A percentile compares a stretch with the other conserved stretches of the same genome.
Conservation (phyloP, 1,284 basidiomycete species). For the Marasmius oreades region DNA sequence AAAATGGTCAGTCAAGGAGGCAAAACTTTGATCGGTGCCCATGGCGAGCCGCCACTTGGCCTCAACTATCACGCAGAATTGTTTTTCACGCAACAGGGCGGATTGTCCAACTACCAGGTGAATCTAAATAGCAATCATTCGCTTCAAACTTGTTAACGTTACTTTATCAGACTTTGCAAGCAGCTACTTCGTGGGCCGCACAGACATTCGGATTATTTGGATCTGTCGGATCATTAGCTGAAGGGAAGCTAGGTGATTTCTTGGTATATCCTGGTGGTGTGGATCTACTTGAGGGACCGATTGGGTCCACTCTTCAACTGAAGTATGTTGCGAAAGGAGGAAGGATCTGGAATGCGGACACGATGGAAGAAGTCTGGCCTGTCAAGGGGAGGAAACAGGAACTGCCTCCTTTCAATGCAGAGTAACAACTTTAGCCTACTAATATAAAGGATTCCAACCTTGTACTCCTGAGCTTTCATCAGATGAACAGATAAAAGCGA, state of each 20-base stretch:
- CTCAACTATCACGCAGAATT: constrained; percentile 75
- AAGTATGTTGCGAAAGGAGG: constrained; percentile 59
- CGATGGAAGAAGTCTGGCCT: constrained; percentile 70
- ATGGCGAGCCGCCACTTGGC: constrained; percentile 71
- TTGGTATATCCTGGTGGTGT: constrained; percentile 58
- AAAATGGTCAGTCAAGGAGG: constrained; percentile 64
- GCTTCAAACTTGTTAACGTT: background rate
- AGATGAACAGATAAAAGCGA: too few relatives aligned
- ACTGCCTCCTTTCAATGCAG: constrained; percentile 58
- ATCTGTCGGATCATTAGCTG: constrained; percentile 58
- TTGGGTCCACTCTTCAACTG: constrained; percentile 46
- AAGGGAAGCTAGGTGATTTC: constrained; percentile 68
- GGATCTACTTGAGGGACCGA: constrained; percentile 53
- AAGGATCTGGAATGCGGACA: constrained; percentile 61
- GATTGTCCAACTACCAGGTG: constrained; percentile 50
- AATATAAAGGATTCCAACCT: too few relatives aligned
- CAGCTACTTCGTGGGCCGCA: constrained; percentile 65
- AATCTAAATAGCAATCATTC: background rate
- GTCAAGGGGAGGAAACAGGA: constrained; percentile 50
- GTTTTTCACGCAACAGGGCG: constrained; percentile 58
- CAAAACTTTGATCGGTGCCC: constrained; percentile 64
- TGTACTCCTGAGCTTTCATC: too few relatives aligned
- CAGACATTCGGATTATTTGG: constrained; percentile 58
- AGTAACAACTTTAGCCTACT: too few relatives aligned
- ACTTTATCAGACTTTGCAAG: constrained; percentile 49